Evolutionary conservation across 108 stramenopile species (phyloP), one percentile per base, ranked within the genome.

Genomic region (Stephanodiscus triporus): DNA sequence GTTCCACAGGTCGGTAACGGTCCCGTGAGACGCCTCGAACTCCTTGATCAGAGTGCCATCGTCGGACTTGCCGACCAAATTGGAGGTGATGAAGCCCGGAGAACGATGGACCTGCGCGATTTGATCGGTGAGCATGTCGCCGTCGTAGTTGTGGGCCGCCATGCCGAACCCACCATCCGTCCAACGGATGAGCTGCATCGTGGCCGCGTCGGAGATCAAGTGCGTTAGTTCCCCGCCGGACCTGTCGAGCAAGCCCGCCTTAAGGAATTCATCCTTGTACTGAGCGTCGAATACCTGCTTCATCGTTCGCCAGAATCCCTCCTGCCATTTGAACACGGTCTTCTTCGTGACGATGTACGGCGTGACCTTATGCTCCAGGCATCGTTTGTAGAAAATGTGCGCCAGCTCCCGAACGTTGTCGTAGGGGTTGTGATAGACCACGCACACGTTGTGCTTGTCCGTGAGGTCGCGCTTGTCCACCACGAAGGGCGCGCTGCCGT

Each of bases 311-410:
- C 97, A 98, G 74, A 97, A 98, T 69, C 94, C 94, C 83, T 98
- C 97, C 78, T 98, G 97, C 97, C 97, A 98, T 85, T 98, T 98
- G 89, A 98, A 98, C 43, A 98, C 97, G 17, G 97, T 98, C 90
- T 98, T 98, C 80, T 98, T 98, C 60, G 97, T 98, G 22, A 98
- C 97, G 77, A 98, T 86, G 83, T 96, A 98, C 6, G 97, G 97
- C 9, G 95, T 96, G 48, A 98, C 91, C 29, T 91, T 77, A 30
- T 83, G 87, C 22, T 97, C 91, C 63, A 97, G 73, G 68, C 96
- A 97, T 58, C 97, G 78, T 53, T 89, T 70, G 84, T 96, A 98
- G 81, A 98, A 98, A 54, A 96, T 77, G 70, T 98, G 96, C 29
- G 96, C 96, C 58, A 98, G 77, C 34, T 93, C 92, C 26, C 66